Conservation (phyloP, 495 filamentous ascomycete genomes). For the Penicillium robsamsonii region DNA sequence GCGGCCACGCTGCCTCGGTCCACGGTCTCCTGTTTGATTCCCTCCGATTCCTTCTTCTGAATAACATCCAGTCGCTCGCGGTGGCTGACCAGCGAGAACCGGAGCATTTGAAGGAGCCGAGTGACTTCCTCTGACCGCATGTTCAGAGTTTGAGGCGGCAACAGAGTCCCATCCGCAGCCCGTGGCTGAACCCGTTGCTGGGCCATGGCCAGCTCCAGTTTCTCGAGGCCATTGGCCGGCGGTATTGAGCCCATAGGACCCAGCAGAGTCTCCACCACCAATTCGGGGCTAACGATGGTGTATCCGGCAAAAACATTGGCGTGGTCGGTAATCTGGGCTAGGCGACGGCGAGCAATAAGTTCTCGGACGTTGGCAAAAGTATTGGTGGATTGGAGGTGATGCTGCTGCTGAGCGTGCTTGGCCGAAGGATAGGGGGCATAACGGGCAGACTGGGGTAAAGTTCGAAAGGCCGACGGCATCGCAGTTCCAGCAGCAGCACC, state of each 20-base stretch:
- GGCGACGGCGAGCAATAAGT: slow-evolving; percentile 48
- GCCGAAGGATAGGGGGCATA: slow-evolving; percentile 44
- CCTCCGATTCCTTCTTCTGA: slow-evolving; percentile 45
- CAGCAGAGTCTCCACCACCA: slow-evolving; percentile 48
- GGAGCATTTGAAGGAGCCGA: slow-evolving; percentile 47
- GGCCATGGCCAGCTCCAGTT: slow-evolving; percentile 49
- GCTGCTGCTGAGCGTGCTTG: slow-evolving; percentile 42
- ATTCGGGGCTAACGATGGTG: slow-evolving; percentile 47
- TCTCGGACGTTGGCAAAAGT: slow-evolving; percentile 51
- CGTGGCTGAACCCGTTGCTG: slow-evolving; percentile 49
- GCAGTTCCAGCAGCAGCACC: slow-evolving; percentile 41
- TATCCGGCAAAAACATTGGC: slow-evolving; percentile 51
- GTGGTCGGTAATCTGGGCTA: slow-evolving; percentile 51
- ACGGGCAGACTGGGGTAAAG: slow-evolving; percentile 42
- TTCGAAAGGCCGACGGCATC: slow-evolving; percentile 53
- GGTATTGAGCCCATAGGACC: slow-evolving; percentile 49
- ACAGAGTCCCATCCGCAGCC: slow-evolving; percentile 42
- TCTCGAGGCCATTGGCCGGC: slow-evolving; percentile 45
- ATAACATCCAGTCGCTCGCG: slow-evolving; percentile 48
- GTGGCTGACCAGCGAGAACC: slow-evolving; percentile 47
- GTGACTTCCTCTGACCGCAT: slow-evolving; percentile 50
- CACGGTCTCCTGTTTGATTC: slow-evolving; percentile 36
- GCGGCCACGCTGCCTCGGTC: slow-evolving; percentile 34
- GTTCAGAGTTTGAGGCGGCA: slow-evolving; percentile 46
- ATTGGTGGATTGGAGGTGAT: slow-evolving; percentile 42